Evolutionary conservation across 1,284 basidiomycete species (phyloP), one percentile per base, ranked within the genome.

Genomic region (Wolfiporia cocos): DNA sequence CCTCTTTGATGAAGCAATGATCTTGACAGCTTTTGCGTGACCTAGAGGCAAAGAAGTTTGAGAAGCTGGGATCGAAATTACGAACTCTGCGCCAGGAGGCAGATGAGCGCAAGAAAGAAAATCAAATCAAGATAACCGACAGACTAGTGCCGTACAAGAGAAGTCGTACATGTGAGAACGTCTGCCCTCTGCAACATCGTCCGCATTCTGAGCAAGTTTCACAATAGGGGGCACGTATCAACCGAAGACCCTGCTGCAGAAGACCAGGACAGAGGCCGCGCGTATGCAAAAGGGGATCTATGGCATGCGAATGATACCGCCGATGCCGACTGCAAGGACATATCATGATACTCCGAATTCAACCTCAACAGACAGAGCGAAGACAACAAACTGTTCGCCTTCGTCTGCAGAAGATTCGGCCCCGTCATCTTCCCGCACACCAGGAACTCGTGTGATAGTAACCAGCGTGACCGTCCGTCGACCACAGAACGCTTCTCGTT

Each of bases 211-310:
- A 21, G 18, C 43, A 32, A n/a, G n/a, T 33, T 28, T 14, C 26
- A 9, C 7, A 9, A 28, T 28, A 82, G 79, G 79, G 77, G 69
- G 67, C 33, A 56, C 59, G 21, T 49, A 61, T 33, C 74, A 70
- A 49, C 78, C 80, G 15, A 86, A 81, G 64, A 73, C 79, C 9
- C 66, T 89, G 10, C 78, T 89, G 50, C 81, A 88, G 64, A 87
- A 85, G 64, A 81, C 86, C 6, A 73, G 74, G 46, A 68, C 69
- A 24, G 80, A 86, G 53, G 80, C 83, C 11, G 78, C 74, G 30
- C 82, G 76, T 54, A 61, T 82, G 34, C 79, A 80, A 57, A 78
- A 74, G 56, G 73, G 72, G 23, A 62, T 82, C 51, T 84, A 76
- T 54, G 65, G 66, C 37, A 59, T 71, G 39, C 72, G 69, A 21